These are phyloP conservation scores for Stachybotrys chartarum DNA, from an alignment of 2,329 filamentous ascomycete species.

Conservation along the genomic window DNA sequence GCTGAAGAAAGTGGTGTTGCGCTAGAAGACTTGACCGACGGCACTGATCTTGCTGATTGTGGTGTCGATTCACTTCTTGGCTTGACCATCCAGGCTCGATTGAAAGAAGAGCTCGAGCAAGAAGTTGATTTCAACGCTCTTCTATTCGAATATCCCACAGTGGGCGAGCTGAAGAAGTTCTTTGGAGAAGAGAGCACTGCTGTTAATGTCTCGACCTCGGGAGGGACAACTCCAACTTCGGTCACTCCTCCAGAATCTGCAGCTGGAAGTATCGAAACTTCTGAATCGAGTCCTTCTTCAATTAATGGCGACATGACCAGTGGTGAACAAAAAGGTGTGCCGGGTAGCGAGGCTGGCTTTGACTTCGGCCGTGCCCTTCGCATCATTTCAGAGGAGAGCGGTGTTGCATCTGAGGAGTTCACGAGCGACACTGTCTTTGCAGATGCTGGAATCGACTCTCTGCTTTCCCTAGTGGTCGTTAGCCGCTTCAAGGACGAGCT, in stretches of 20 bases:
- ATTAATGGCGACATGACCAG: background rate
- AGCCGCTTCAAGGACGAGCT: conserved; percentile 51
- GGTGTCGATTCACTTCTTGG: conserved; percentile 57
- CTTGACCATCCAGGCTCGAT: conserved; percentile 47
- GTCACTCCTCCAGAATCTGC: background rate
- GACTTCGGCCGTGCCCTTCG: conserved; percentile 3
- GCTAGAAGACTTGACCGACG: conserved; percentile 45
- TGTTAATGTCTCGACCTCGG: background rate
- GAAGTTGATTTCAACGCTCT: conserved; percentile 46
- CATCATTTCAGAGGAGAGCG: conserved; percentile 41
- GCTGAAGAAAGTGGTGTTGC: background rate
- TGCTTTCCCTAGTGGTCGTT: conserved; percentile 51
- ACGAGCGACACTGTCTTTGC: conserved; percentile 49
- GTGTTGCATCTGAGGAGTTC: conserved; percentile 46
- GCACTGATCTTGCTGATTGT: conserved; percentile 48
- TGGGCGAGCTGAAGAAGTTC: conserved; percentile 41
- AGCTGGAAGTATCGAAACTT: background rate
- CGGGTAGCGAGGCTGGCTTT: background rate
- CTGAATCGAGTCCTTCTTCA: background rate
- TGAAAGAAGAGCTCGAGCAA: conserved; percentile 51
- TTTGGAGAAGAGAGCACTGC: background rate
- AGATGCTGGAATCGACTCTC: conserved; percentile 54
- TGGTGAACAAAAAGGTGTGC: background rate
- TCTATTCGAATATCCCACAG: conserved; percentile 42
- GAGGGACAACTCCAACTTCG: background rate